These are phyloP conservation scores for Hypoxylon trugodes DNA, from an alignment of 495 filamentous ascomycete species.

Conservation along the genomic window DNA sequence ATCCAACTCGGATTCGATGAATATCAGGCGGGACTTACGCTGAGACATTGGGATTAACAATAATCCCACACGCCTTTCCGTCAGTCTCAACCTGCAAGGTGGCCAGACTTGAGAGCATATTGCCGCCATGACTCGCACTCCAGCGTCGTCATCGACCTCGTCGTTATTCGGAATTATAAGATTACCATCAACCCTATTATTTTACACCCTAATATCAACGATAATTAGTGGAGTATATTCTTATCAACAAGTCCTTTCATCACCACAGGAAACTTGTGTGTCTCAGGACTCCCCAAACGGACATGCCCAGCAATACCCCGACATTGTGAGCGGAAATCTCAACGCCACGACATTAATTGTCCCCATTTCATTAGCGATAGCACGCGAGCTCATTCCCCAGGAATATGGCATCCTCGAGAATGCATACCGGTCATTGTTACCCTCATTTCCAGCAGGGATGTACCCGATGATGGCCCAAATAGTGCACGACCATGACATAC, in stretches of 20 bases:
- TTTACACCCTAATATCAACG: neutral
- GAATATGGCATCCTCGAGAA: slow-evolving; percentile 50
- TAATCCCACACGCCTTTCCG: too few species aligned
- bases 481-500: slow-evolving; percentile 55
- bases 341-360: slow-evolving; percentile 54
- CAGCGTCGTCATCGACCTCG: neutral
- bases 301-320: slow-evolving; percentile 47
- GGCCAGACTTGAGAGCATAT: neutral
- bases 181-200: neutral
- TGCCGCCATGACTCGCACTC: slow-evolving; percentile 1
- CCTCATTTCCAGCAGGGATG: slow-evolving; percentile 53
- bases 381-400: slow-evolving; percentile 47
- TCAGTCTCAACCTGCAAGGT: too few species aligned
- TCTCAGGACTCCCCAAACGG: slow-evolving; percentile 49
- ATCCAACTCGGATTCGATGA: too few species aligned
- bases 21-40: too few species aligned
- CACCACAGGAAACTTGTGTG: slow-evolving; percentile 43
- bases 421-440: slow-evolving; percentile 48
- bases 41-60: too few species aligned
- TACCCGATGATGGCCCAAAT: slow-evolving; percentile 56
- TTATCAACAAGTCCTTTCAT: slow-evolving; percentile 2
- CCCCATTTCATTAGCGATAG: slow-evolving; percentile 48
- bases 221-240: neutral
- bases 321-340: slow-evolving; percentile 51
- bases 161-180: neutral